Base-by-base conservation (phyloP, 768 basidiomycete genomes). In the Galerina marginata region DNA sequence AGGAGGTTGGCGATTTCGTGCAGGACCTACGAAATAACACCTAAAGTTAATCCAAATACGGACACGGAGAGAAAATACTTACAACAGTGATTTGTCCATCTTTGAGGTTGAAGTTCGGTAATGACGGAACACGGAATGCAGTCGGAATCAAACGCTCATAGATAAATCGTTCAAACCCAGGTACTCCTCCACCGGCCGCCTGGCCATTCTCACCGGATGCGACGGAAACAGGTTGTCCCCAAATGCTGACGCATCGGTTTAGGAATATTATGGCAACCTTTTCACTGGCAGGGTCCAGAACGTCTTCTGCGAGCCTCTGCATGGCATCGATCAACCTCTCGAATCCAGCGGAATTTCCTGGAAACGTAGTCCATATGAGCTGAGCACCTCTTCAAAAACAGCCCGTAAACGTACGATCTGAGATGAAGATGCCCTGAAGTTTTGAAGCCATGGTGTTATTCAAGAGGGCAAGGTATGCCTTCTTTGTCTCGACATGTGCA, bases 111-210 rank as follows among this genome's bases (percentile, higher is more conserved):
- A 97, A 93, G 42, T 88, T 85, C 0, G 90, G 86, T 9, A 83
- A 79, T 10, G 92, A 88, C 1, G 94, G 86, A 4, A 98, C 86
- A 7, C 87, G 83, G 73, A 99, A 97, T 23, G 89, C 90, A 2
- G 86, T 78, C 10, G 94, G 92, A 53, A 99, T 79, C 37, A 96
- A 75, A 11, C 88, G 85, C 62, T 95, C 91, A 68, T 99, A 99
- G 33, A 96, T 84, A 71, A 96, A 96, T 12, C 86, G 84, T 65
- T 98, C 95, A 65, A 97, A 98, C 0, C 96, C 96, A 10, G 95
- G 94, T 45, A 99, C 74, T 10, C 80, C 76, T 53, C 74, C 74
- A 59, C 39, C 77, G 70, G 59, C 60, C 43, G 67, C 66, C 25
- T 67, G 71, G 14, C 78, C 77, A 51, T 79, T 77, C 20, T 80